Evolutionary conservation across 2,329 filamentous ascomycete species (phyloP), one percentile per base, ranked within the genome.

Genomic region (Catunica adiposa): DNA sequence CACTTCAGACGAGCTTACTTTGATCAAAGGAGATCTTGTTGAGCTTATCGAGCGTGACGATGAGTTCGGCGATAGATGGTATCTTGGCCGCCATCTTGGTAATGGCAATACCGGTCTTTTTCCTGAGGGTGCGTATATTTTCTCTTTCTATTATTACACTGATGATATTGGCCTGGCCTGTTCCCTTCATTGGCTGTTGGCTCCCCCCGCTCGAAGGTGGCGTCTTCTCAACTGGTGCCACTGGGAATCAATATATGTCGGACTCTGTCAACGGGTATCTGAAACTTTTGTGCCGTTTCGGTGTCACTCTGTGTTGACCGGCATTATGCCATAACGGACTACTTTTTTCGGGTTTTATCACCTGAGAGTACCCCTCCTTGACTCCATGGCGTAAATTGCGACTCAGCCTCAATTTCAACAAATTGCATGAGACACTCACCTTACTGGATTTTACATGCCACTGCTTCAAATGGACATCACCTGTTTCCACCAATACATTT

Each of bases 41-140:
- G 84, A 90, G 70, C 71, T 94, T 60, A 79, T 90, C 61, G 86
- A 92, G 70, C 78, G 86, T 63, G 86, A 92, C 66, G 86, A 92
- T 66, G 86, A 92, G 66, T 94, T 92, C 67, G 85, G 85, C 59
- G 86, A 94, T 68, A 86, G 87, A 55, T 89, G 85, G 86, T 94
- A 86, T 66, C 67, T 90, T 63, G 86, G 82, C 59, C 80, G 80
- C 64, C 86, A 90, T 68, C 69, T 87, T 62, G 73, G 77, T 61
- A 89, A 83, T 67, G 79, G 79, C 59, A 83, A 82, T 64, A 88
- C 77, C 61, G 86, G 86, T 56, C 77, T 92, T 56, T 92, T 92
- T 64, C 86, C 86, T 22, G 84, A 90, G 78, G 85, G 86, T 89
- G 68, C 59, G 76, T 69, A 58, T 25, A 34, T 34, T 34, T 31